These are phyloP conservation scores for Pterocarpus macrocarpus DNA, from an alignment of 306 rosid species.

Conservation along the genomic window DNA sequence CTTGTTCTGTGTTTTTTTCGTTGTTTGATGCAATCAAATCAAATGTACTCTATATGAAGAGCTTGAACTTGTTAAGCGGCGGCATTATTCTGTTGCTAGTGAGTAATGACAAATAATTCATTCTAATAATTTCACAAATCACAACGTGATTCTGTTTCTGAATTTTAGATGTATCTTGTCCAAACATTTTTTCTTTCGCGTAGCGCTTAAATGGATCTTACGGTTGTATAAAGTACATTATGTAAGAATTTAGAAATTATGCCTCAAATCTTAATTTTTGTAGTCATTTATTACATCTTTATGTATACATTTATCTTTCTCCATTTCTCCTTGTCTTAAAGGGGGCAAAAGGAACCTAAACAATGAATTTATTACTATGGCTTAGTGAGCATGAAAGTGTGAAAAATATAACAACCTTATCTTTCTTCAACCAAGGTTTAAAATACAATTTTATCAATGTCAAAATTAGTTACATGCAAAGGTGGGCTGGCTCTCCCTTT, in stretches of 20 bases:
- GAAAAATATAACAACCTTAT: not conserved
- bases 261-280: too few species aligned
- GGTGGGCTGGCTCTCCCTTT: not conserved
- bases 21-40: constrained; percentile 15
- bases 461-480: not conserved
- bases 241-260: too few species aligned
- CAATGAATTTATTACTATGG: too few species aligned
- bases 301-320: too few species aligned
- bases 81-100: not conserved
- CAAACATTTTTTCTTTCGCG: too few species aligned
- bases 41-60: constrained; percentile 18
- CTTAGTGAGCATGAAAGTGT: not conserved
- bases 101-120: not conserved
- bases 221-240: too few species aligned
- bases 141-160: not conserved
- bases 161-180: not conserved
- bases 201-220: too few species aligned
- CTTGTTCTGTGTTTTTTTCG: not conserved
- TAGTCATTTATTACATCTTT: too few species aligned
- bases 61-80: constrained; percentile 20
- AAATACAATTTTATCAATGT: not conserved
- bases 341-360: not conserved
- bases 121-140: not conserved
- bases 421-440: not conserved
- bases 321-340: not conserved